Percentiles rank a stretch among this genome's conserved stretches.
phyloP scores from a whole-genome alignment of 371 early-diverging fungal genomes.

The Syncephalastrum monosporum region DNA sequence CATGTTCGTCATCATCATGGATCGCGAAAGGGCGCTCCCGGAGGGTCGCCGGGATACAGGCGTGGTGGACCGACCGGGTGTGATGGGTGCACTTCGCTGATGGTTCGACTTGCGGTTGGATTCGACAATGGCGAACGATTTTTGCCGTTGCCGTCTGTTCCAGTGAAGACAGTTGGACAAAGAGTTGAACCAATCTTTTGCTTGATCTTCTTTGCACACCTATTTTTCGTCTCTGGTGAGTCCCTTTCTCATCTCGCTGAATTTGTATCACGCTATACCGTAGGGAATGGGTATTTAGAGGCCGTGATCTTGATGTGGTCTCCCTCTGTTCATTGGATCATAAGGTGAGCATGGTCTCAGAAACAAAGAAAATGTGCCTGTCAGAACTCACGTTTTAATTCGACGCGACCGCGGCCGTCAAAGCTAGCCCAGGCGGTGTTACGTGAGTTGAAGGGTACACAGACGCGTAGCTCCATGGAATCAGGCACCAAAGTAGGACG shows the following conservation, averaged over 20 bases:
- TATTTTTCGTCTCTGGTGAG: conserved; percentile 16
- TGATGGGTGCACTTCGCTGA: conserved; percentile 7
- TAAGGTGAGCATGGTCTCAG: neutral
- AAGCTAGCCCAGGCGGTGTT: conserved; percentile 87
- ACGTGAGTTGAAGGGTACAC: conserved; percentile 74
- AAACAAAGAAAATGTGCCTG: too few species aligned
- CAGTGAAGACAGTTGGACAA: conserved; percentile 77
- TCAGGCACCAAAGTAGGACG: conserved; percentile 95
- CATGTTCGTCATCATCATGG: conserved; percentile 8
- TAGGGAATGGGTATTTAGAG: conserved; percentile 85
- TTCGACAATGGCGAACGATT: conserved; percentile 62
- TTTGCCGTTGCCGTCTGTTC: conserved; percentile 82
- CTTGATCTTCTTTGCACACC: conserved; percentile 69
- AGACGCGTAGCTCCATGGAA: conserved; percentile 79
- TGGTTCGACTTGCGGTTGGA: conserved; percentile 10
- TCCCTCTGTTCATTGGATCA: conserved; percentile 53
- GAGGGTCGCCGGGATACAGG: conserved; percentile 9
- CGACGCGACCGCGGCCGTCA: conserved; percentile 89
- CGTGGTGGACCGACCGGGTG: conserved; percentile 8
- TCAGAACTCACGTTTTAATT: conserved; percentile 63
- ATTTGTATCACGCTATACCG: conserved; percentile 21
- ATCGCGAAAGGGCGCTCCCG: neutral
- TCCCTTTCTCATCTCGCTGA: conserved; percentile 9
- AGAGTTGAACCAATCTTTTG: conserved; percentile 82
- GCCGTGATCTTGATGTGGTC: conserved; percentile 86